Evolutionary conservation across 768 basidiomycete genomes (phyloP), one percentile per base, ranked within the genome.

Genomic region (Hypholoma sublateritium): DNA sequence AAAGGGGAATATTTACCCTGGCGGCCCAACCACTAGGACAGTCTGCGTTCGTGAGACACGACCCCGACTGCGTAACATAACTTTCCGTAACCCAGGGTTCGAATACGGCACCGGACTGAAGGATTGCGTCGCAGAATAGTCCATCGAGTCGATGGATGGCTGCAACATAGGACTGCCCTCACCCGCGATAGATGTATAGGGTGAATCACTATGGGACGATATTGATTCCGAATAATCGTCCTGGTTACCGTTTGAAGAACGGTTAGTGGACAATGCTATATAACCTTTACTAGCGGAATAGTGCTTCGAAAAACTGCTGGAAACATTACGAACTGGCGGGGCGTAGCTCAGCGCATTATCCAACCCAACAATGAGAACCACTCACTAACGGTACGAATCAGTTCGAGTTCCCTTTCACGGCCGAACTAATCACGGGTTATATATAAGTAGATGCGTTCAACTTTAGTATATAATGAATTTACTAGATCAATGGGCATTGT

Each of bases 401-500:
- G 71, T 43, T 89, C 87, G 1, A 89, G 71, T 69, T 89, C 88
- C 62, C 80, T 86, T 48, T 89, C 86, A 45, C 89, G 79, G 6
- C 89, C 89, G 65, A 87, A 89, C 82, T 85, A 53, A 19, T 35
- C 16, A 41, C 25, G 16, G 25, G 12, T 28, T 5, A 21, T 42
- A 32, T 43, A 34, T 58, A 14, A 58, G 55, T 19, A 41, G 25
- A 36, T 43, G 48, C 24, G 57, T 45, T 32, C 17, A 5, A 50
- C 34, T 39, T 1, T 36, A 34, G 17, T 35, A 12, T n/a, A 35
- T 19, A 5, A 34, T 9, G 24, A 14, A 63, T 76, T 58, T 71
- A 88, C 86, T 72, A 90, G 70, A 34, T 81, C 77, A 37, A 83
- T 79, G 2, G 88, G 88, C 62, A 89, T 81, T 0, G 86, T 88